phyloP scores from a whole-genome alignment of 306 rosid genomes.

The Aeschynomene evenia region DNA sequence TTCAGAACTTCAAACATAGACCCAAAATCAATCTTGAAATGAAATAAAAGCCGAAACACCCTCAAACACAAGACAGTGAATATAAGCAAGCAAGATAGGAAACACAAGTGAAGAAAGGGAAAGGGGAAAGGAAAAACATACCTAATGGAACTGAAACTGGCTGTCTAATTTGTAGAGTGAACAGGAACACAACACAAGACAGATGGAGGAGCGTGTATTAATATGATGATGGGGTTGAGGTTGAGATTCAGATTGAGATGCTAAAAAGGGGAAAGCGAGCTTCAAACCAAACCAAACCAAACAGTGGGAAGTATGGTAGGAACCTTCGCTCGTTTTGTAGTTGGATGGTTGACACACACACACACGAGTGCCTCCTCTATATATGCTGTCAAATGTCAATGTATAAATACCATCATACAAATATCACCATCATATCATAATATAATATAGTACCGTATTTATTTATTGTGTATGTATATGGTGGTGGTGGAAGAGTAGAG shows the following conservation, averaged over 20 bases:
- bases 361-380: constrained; percentile 25
- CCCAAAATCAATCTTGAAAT: background rate
- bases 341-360: constrained; percentile 37
- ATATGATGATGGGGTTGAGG: constrained; percentile 23
- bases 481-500: background rate
- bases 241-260: constrained; percentile 19
- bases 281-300: too few species aligned
- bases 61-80: background rate
- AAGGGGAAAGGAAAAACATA: constrained; percentile 18
- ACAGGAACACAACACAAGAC: background rate
- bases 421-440: background rate
- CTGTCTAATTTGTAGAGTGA: constrained; percentile 12
- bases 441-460: too few species aligned
- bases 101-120: too few species aligned
- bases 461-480: too few species aligned
- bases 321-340: constrained; percentile 63
- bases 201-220: constrained; percentile 5
- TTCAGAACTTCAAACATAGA: background rate
- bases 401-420: background rate
- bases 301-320: constrained; percentile 53
- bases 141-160: constrained; percentile 34
- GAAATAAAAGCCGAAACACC: constrained; percentile 1
- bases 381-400: constrained; percentile 4
- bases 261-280: constrained; percentile 22
- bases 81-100: background rate